Evolutionary conservation across 1,139 yeast species (phyloP).

Genomic region (Yamadazyma sp.): DNA sequence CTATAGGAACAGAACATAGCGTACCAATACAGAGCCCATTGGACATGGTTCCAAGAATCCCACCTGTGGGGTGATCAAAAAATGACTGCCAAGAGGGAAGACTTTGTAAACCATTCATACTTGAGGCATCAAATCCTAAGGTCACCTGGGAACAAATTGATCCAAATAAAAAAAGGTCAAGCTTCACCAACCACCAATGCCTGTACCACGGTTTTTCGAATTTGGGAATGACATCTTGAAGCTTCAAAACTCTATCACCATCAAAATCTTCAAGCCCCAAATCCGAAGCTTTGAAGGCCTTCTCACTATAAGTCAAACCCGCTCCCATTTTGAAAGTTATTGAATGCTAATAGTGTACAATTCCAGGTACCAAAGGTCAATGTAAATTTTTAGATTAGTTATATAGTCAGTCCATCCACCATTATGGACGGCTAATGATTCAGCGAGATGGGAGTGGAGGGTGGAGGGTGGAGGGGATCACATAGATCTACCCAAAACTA

Average conservation of each 20-base stretch:
- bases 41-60: conserved; percentile 41
- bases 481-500: too few relatives aligned
- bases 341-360: too few relatives aligned
- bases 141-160: conserved; percentile 13
- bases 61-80: conserved; percentile 5
- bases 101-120: conserved; percentile 52
- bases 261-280: neutral
- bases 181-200: conserved; percentile 3
- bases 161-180: conserved; percentile 5
- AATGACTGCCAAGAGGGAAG: conserved; percentile 31
- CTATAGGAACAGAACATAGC: conserved; percentile 20
- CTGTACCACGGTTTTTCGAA: conserved; percentile 5
- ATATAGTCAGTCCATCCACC: too few relatives aligned
- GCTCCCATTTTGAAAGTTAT: conserved; percentile 1
- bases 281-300: conserved; percentile 1
- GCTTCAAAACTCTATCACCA: conserved; percentile 1
- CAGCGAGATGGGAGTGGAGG: too few relatives aligned
- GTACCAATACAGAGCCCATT: conserved; percentile 30
- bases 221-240: conserved; percentile 7
- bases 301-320: neutral
- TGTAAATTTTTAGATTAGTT: too few relatives aligned
- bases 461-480: too few relatives aligned
- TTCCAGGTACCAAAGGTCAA: too few relatives aligned
- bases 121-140: conserved; percentile 50
- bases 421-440: too few relatives aligned